Percentiles rank a stretch among this genome's conserved stretches.
Evolutionary conservation across 176 grass and related monocot genomes (phyloP).

Genomic region (Tuctoria greenei): DNA sequence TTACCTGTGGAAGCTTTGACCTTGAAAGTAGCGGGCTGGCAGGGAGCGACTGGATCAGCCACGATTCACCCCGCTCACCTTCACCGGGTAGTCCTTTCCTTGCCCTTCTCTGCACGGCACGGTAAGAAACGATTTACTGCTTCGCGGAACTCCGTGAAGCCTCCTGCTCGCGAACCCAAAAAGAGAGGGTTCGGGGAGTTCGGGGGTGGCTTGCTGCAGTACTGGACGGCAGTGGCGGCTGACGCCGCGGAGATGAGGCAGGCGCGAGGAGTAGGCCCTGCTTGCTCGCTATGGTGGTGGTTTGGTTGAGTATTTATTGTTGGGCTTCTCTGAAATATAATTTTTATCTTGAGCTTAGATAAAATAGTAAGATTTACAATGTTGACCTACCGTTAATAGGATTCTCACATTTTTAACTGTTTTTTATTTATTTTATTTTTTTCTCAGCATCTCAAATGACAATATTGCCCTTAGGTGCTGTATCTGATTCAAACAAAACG

Average conservation of each 20-base stretch:
- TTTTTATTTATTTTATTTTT: too few relatives aligned
- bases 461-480: too few relatives aligned
- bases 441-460: too few relatives aligned
- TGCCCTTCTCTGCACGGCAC: conserved; percentile 46
- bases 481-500: too few relatives aligned
- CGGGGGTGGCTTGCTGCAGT: conserved; percentile 46
- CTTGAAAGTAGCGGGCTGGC: conserved; percentile 54
- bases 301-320: too few relatives aligned
- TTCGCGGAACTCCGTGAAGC: neutral
- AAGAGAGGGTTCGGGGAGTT: neutral
- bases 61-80: conserved; percentile 69
- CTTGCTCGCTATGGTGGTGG: conserved; percentile 40
- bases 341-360: too few relatives aligned
- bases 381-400: too few relatives aligned
- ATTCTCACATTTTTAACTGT: too few relatives aligned
- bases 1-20: too few relatives aligned
- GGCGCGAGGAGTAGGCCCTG: neutral
- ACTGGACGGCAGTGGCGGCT: conserved; percentile 34
- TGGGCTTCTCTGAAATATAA: too few relatives aligned
- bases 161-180: too few relatives aligned
- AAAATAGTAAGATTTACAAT: too few relatives aligned
- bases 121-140: neutral
- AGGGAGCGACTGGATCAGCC: conserved; percentile 57
- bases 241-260: conserved; percentile 29
- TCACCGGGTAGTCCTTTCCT: conserved; percentile 72